Conservation (phyloP, 768 basidiomycete genomes). For the Amanita inopinata region DNA sequence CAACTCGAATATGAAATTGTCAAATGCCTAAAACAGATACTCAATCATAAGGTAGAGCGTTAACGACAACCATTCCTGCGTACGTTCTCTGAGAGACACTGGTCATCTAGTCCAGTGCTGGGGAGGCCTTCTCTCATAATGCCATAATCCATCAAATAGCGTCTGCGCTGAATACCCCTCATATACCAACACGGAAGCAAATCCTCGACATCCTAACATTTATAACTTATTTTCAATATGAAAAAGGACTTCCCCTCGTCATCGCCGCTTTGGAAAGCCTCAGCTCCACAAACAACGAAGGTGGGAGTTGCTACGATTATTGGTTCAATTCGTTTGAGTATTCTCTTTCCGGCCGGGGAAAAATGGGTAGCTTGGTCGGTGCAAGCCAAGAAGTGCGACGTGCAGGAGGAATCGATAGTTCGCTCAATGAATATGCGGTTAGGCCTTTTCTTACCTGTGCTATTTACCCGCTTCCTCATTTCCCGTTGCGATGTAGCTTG, state of each 20-base stretch:
- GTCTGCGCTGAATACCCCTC: conserved; percentile 73
- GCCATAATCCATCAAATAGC: conserved; percentile 71
- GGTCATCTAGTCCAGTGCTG: conserved; percentile 44
- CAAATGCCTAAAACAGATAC: conserved; percentile 76
- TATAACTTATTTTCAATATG: conserved; percentile 56
- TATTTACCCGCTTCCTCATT: conserved; percentile 5
- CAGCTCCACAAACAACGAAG: conserved; percentile 55
- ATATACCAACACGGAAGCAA: conserved; percentile 68
- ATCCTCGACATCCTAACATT: conserved; percentile 75
- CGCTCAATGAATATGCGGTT: conserved; percentile 82
- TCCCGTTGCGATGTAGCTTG: conserved; percentile 33
- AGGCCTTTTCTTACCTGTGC: conserved; percentile 17
- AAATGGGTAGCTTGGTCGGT: conserved; percentile 93
- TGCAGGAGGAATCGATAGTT: conserved; percentile 51
- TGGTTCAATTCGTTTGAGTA: conserved; percentile 84
- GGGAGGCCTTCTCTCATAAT: conserved; percentile 66
- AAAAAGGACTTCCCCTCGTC: conserved; percentile 55
- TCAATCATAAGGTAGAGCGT: conserved; percentile 39
- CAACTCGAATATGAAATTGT: conserved; percentile 79
- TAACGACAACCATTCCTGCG: conserved; percentile 6
- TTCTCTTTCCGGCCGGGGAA: conserved; percentile 74
- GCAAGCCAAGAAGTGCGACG: conserved; percentile 85
- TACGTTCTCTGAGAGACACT: conserved; percentile 8
- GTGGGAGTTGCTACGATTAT: conserved; percentile 61
- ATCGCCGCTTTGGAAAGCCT: conserved; percentile 66